These are phyloP conservation scores for Casuarina equisetifolia DNA, from an alignment of 306 rosid species.

Conservation along the genomic window DNA sequence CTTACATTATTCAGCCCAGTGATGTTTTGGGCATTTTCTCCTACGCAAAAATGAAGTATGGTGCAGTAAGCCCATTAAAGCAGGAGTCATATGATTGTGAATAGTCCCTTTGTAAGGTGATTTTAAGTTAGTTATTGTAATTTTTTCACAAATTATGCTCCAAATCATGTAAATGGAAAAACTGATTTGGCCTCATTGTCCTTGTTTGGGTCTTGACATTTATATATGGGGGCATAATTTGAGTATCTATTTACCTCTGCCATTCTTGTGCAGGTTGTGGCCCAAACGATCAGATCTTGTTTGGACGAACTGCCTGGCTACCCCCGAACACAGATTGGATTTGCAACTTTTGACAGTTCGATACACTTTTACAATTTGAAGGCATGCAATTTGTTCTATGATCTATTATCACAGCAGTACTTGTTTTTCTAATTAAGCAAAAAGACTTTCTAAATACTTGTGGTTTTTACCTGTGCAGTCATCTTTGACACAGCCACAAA, in stretches of 20 bases:
- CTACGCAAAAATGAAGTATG: slow-evolving; percentile 16
- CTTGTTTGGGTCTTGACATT: slow-evolving; percentile 24
- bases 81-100: slow-evolving; percentile 13
- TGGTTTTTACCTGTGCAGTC: slow-evolving; percentile 59
- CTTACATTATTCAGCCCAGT: neutral
- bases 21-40: slow-evolving; percentile 2
- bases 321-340: slow-evolving; percentile 97
- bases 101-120: slow-evolving; percentile 21
- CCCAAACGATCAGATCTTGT: slow-evolving; percentile 86
- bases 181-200: neutral
- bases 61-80: slow-evolving; percentile 8
- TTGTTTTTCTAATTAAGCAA: slow-evolving; percentile 6
- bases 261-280: slow-evolving; percentile 66
- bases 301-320: slow-evolving; percentile 94
- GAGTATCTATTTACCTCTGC: slow-evolving; percentile 20
- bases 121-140: slow-evolving; percentile 5
- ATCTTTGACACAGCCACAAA: slow-evolving; percentile 94
- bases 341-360: slow-evolving; percentile 97
- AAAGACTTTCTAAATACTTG: slow-evolving; percentile 28
- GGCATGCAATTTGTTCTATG: slow-evolving; percentile 46
- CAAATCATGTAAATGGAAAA: slow-evolving; percentile 14
- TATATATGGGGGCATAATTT: slow-evolving; percentile 23
- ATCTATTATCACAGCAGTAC: slow-evolving; percentile 9
- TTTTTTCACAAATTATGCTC: slow-evolving; percentile 9
- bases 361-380: slow-evolving; percentile 96